A percentile compares a stretch with the other conserved stretches of the same genome.
Conservation (phyloP, 306 rosid species). For the Senna tora region DNA sequence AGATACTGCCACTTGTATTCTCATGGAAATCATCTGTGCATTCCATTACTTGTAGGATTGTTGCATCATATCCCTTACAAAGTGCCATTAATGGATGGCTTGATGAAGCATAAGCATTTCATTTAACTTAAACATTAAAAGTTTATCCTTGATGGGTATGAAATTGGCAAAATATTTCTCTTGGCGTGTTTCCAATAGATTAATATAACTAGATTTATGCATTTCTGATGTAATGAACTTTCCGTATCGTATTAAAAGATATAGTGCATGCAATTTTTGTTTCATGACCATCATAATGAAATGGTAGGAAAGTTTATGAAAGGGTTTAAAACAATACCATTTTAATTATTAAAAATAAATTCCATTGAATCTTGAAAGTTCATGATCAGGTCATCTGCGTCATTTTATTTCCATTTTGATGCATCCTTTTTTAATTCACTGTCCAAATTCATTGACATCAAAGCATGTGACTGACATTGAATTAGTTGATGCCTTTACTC, state of each 20-base stretch:
- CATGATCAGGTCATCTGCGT: neutral
- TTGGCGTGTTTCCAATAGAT: neutral
- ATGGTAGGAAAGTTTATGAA: neutral
- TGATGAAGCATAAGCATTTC: conserved; percentile 13
- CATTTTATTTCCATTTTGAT: conserved; percentile 5
- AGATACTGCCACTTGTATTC: neutral
- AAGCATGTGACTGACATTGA: neutral
- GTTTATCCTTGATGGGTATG: conserved; percentile 1
- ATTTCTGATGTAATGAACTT: neutral
- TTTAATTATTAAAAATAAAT: neutral
- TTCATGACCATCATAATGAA: neutral
- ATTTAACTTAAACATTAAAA: neutral
- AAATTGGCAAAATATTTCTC: neutral
- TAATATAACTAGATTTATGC: neutral
- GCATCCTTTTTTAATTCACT: neutral
- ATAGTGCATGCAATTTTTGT: neutral
- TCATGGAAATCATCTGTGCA: conserved; percentile 13
- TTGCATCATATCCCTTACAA: neutral
- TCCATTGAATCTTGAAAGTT: neutral
- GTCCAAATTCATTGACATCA: neutral
- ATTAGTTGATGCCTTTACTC: conserved; percentile 7
- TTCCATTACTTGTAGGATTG: neutral
- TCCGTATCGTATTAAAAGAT: neutral
- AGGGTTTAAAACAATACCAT: neutral
- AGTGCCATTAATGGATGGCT: conserved; percentile 19